Evolutionary conservation across 306 rosid species (phyloP).

Genomic region (Datisca glomerata): DNA sequence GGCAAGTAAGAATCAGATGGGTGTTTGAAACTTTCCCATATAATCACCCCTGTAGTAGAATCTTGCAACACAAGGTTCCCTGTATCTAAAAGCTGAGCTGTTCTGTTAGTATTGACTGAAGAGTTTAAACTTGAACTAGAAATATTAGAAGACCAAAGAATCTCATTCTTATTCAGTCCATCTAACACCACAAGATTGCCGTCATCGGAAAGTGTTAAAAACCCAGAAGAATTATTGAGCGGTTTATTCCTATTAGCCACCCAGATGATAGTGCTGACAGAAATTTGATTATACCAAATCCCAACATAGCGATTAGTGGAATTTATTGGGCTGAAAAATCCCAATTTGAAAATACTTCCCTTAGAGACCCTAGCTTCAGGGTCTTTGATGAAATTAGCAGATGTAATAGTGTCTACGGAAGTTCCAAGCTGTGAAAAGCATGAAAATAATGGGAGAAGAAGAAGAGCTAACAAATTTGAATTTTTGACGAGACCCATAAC

Average conservation of each 20-base stretch:
- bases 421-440: background rate
- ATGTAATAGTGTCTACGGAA: conserved; percentile 3
- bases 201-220: conserved; percentile 5
- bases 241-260: no score
- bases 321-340: conserved; percentile 11
- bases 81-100: conserved; percentile 7
- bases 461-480: no score
- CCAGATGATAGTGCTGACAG: conserved; percentile 5
- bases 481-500: no score
- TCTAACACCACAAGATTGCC: conserved; percentile 19
- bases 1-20: conserved; percentile 15
- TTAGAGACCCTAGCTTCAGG: conserved; percentile 2
- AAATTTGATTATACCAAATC: conserved; percentile 3
- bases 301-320: conserved; percentile 10
- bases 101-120: no score
- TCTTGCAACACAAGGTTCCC: conserved; percentile 32
- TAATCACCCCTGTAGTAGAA: background rate
- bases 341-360: conserved; percentile 8
- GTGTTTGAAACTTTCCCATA: conserved; percentile 32
- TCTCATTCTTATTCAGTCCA: background rate
- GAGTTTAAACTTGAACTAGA: conserved; percentile 1
- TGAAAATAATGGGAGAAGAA: background rate
- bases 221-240: conserved; percentile 9
- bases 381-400: conserved; percentile 3
- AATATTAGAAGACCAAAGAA: conserved; percentile 28